phyloP scores from a whole-genome alignment of 352 stramenopile species.

The Peronospora destructor region DNA sequence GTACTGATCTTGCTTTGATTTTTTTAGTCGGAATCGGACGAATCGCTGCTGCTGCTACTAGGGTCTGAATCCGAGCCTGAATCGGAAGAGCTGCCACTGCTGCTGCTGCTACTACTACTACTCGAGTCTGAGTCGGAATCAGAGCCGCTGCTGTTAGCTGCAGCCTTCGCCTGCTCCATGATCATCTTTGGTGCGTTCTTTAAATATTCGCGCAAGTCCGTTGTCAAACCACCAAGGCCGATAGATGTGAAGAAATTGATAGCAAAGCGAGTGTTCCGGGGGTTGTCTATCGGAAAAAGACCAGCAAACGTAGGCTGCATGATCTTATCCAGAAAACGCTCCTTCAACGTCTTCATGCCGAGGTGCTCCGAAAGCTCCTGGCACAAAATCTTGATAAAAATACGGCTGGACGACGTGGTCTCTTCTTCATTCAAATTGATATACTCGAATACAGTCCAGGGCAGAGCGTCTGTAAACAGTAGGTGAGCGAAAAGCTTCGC shows the following conservation, averaged over 20 bases:
- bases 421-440: slow-evolving; percentile 98
- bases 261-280: slow-evolving; percentile 96
- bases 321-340: slow-evolving; percentile 89
- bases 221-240: slow-evolving; percentile 95
- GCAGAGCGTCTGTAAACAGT: slow-evolving; percentile 95
- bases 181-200: slow-evolving; percentile 96
- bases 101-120: slow-evolving; percentile 24
- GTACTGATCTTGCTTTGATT: slow-evolving; percentile 1
- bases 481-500: slow-evolving; percentile 98
- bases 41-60: slow-evolving; percentile 27
- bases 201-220: slow-evolving; percentile 92
- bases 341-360: slow-evolving; percentile 92
- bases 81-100: slow-evolving; percentile 21
- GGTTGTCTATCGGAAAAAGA: slow-evolving; percentile 96
- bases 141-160: slow-evolving; percentile 32
- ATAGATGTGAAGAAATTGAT: slow-evolving; percentile 99
- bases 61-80: slow-evolving; percentile 12
- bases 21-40: slow-evolving; percentile 43
- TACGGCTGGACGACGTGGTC: slow-evolving; percentile 97
- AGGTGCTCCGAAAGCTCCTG: slow-evolving; percentile 97
- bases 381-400: slow-evolving; percentile 99
- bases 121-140: slow-evolving; percentile 48
- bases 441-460: slow-evolving; percentile 95
- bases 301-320: slow-evolving; percentile 90
- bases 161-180: slow-evolving; percentile 61